A percentile compares a stretch with the other conserved stretches of the same genome.
Conservation (phyloP, 345 rosid genomes). For the Gossypium australe region DNA sequence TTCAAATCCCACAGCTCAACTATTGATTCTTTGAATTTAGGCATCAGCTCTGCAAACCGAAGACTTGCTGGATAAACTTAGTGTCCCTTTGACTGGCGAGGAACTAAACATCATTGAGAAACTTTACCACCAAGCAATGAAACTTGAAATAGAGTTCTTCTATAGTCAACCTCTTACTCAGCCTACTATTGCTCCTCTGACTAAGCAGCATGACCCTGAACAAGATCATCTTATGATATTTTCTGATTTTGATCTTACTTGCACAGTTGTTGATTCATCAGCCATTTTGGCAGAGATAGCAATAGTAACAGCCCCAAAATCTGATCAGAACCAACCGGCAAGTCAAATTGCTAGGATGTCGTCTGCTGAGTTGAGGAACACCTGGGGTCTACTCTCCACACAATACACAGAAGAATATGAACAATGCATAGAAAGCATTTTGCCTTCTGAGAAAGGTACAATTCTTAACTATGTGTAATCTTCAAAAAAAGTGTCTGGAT, state of each 20-base stretch:
- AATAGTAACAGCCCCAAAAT: constrained; percentile 78
- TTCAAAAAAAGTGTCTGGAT: background rate
- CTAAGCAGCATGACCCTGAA: constrained; percentile 45
- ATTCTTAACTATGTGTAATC: background rate
- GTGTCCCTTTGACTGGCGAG: constrained; percentile 90
- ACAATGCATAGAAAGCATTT: constrained; percentile 75
- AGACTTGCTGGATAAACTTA: constrained; percentile 90
- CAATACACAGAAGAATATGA: constrained; percentile 87
- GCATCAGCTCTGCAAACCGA: constrained; percentile 87
- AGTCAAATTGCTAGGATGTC: constrained; percentile 58
- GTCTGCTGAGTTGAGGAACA: constrained; percentile 67
- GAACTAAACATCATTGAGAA: constrained; percentile 88
- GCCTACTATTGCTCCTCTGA: constrained; percentile 68
- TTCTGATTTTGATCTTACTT: constrained; percentile 95
- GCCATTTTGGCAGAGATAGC: constrained; percentile 97
- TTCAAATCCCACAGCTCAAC: constrained; percentile 26
- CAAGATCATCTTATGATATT: constrained; percentile 59
- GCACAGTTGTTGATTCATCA: constrained; percentile 91
- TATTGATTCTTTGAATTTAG: constrained; percentile 44
- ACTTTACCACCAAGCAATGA: constrained; percentile 95
- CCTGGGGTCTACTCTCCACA: constrained; percentile 69
- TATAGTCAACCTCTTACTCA: constrained; percentile 68
- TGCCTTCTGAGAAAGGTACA: constrained; percentile 61
- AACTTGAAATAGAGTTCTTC: constrained; percentile 93
- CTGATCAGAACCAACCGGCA: constrained; percentile 53